These are phyloP conservation scores for Hypoxylon fragiforme DNA, from an alignment of 495 filamentous ascomycete genomes.

Conservation along the genomic window DNA sequence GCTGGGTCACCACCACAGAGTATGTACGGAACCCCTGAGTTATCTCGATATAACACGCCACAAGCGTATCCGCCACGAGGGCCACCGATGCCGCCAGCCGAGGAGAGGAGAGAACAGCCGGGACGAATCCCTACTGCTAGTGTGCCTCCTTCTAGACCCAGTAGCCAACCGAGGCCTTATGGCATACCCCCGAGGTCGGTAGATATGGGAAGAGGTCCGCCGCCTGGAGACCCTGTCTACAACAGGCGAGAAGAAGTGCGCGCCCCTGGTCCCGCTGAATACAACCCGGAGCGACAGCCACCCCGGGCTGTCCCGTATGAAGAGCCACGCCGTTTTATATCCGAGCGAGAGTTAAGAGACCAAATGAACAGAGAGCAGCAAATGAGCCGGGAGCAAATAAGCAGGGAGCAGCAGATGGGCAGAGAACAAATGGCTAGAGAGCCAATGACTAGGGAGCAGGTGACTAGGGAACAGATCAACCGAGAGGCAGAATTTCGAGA, in stretches of 20 bases:
- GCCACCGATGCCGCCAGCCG: constrained; percentile 43
- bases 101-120: constrained; percentile 47
- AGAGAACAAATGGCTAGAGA: no score
- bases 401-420: no score
- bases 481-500: constrained; percentile 33
- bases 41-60: constrained; percentile 58
- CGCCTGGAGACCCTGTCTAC: constrained; percentile 45
- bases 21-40: constrained; percentile 54
- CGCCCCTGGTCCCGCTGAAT: constrained; percentile 38
- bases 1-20: constrained; percentile 52
- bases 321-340: constrained; percentile 36
- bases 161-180: constrained; percentile 55
- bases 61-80: constrained; percentile 50
- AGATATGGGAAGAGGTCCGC: constrained; percentile 44
- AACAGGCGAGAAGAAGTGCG: constrained; percentile 47
- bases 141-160: constrained; percentile 53
- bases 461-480: constrained; percentile 22
- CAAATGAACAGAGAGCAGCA: constrained; percentile 27
- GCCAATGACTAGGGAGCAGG: constrained; percentile 20
- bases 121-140: constrained; percentile 43
- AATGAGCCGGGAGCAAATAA: constrained; percentile 29
- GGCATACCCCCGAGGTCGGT: constrained; percentile 44
- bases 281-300: constrained; percentile 52
- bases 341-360: constrained; percentile 33
- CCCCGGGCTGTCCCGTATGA: constrained; percentile 38